These are phyloP conservation scores for Thalia dealbata DNA, from an alignment of 176 grass and related monocot species.

Conservation along the genomic window DNA sequence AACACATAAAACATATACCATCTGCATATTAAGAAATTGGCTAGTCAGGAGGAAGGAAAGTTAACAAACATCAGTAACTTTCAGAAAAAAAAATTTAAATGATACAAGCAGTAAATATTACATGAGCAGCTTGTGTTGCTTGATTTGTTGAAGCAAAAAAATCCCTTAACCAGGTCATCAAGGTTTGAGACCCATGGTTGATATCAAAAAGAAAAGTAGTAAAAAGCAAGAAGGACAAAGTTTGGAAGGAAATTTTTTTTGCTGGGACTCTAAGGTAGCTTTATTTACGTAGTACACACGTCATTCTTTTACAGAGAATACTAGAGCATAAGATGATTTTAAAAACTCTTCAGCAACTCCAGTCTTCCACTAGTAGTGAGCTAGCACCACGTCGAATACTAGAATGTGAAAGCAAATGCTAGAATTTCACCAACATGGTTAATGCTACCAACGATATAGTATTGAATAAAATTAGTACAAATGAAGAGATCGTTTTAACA, in stretches of 20 bases:
- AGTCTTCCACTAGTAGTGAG: background rate
- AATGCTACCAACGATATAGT: no score
- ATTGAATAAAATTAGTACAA: no score
- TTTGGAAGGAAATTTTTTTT: background rate
- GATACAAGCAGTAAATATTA: background rate
- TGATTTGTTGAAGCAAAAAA: no score
- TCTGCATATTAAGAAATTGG: slow-evolving; percentile 30
- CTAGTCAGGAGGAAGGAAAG: background rate
- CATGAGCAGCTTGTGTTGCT: no score
- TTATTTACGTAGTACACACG: background rate
- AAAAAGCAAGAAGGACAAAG: background rate
- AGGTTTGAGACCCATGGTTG: no score
- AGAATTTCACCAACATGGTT: background rate
- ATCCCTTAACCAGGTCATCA: no score
- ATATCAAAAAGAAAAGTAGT: no score
- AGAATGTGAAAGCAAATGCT: background rate
- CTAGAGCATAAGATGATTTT: background rate
- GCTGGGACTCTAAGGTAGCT: background rate
- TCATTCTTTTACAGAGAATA: background rate
- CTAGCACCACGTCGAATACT: background rate
- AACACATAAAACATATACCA: slow-evolving; percentile 79
- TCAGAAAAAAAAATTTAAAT: background rate
- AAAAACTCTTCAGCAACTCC: background rate
- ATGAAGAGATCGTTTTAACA: no score
- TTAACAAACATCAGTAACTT: background rate